phyloP scores from a whole-genome alignment of 495 filamentous ascomycete species.

The Wilcoxina mikolae region DNA sequence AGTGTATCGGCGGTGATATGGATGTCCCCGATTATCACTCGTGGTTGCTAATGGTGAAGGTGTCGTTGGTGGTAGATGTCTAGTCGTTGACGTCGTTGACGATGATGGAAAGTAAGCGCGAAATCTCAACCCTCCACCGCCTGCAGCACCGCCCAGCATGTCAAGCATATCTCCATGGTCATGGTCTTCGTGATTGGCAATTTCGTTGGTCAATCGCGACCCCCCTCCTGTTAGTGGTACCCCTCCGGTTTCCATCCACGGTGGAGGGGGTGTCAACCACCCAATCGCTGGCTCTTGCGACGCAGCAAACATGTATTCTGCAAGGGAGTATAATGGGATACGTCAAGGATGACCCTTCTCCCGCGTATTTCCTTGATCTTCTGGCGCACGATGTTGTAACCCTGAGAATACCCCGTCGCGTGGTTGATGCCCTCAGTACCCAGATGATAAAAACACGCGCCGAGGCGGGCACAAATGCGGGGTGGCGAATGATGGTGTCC shows the following conservation, averaged over 20 bases:
- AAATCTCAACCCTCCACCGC: neutral
- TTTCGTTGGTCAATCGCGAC: neutral
- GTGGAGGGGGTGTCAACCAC: no score
- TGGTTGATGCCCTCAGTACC: no score
- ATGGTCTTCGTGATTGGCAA: neutral
- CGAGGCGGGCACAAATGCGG: no score
- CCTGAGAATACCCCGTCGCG: no score
- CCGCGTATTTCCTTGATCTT: no score
- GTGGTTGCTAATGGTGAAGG: neutral
- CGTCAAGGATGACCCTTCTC: no score
- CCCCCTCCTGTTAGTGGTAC: neutral
- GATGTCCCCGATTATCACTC: neutral
- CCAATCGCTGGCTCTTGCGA: neutral
- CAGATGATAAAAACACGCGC: no score
- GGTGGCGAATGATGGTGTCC: no score
- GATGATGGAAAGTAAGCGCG: neutral
- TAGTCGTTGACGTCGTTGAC: neutral
- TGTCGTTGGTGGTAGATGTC: neutral
- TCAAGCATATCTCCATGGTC: neutral
- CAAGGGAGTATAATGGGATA: no score
- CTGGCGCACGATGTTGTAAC: no score
- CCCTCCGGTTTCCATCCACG: neutral
- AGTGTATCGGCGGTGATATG: neutral
- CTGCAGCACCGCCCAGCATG: neutral
- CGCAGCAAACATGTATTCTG: neutral